Evolutionary conservation across 2,329 filamentous ascomycete species (phyloP).

Genomic region (Ascochyta pisi): DNA sequence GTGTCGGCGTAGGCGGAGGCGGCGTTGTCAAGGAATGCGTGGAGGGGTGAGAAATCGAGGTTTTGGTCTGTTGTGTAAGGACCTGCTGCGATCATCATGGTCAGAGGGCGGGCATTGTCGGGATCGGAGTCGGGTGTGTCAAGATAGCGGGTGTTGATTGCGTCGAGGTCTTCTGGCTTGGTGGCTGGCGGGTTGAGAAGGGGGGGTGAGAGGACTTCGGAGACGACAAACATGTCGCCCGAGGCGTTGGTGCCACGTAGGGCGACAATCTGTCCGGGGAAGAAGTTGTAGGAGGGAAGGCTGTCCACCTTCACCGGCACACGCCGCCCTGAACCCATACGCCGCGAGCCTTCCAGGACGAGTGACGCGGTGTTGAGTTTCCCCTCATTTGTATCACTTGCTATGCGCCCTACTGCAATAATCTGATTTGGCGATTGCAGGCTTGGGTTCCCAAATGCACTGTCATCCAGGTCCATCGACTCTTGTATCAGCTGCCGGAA

Average conservation of each 20-base stretch:
- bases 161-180: slow-evolving; percentile 67
- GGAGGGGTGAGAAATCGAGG: slow-evolving; percentile 85
- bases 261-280: slow-evolving; percentile 93
- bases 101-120: slow-evolving; percentile 67
- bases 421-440: slow-evolving; percentile 85
- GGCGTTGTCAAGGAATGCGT: slow-evolving; percentile 80
- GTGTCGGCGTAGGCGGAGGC: slow-evolving; percentile 77
- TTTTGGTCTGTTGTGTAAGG: slow-evolving; percentile 94
- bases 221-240: slow-evolving; percentile 81
- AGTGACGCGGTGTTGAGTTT: slow-evolving; percentile 85
- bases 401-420: slow-evolving; percentile 89
- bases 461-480: slow-evolving; percentile 77
- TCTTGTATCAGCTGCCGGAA: slow-evolving; percentile 78
- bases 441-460: slow-evolving; percentile 85
- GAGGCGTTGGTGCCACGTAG: slow-evolving; percentile 86
- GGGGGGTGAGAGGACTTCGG: slow-evolving; percentile 77
- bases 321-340: slow-evolving; percentile 81
- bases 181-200: slow-evolving; percentile 78
- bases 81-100: slow-evolving; percentile 78
- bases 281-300: slow-evolving; percentile 78
- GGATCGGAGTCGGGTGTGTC: slow-evolving; percentile 64
- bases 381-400: slow-evolving; percentile 84
- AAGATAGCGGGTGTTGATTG: slow-evolving; percentile 72
- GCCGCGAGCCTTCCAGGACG: slow-evolving; percentile 85
- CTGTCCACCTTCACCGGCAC: slow-evolving; percentile 79